A percentile compares a stretch with the other conserved stretches of the same genome.
Evolutionary conservation across 2,329 filamentous ascomycete genomes (phyloP).

Genomic region (Aspergillus neoniger): DNA sequence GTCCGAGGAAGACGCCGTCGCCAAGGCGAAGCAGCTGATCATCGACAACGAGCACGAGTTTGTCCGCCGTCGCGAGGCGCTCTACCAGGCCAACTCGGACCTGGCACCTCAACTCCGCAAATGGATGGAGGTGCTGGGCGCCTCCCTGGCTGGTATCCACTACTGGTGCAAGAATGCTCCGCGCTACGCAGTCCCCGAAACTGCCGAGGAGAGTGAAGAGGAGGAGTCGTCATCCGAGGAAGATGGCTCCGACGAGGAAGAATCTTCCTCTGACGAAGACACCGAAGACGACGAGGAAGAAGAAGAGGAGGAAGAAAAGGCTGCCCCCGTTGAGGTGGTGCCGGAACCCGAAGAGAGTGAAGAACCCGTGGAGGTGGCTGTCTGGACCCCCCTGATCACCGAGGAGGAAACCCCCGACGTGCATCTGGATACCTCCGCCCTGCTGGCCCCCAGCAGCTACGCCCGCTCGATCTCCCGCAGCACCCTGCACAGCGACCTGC

Average conservation of each 20-base stretch:
- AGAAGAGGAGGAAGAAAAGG: background rate
- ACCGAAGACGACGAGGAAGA: constrained; percentile 6
- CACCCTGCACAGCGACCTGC: constrained; percentile 24
- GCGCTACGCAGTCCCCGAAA: constrained; percentile 9
- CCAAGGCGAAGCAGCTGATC: constrained; percentile 15
- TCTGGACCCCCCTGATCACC: constrained; percentile 8
- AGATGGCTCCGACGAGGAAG: background rate
- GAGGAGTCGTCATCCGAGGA: background rate
- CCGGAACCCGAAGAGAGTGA: constrained; percentile 1
- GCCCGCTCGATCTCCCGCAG: constrained; percentile 31
- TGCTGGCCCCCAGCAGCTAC: constrained; percentile 25
- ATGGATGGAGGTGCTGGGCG: constrained; percentile 18
- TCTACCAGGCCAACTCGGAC: constrained; percentile 13
- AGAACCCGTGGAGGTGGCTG: background rate
- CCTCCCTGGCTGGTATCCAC: constrained; percentile 13
- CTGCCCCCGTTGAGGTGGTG: background rate
- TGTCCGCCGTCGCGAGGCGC: constrained; percentile 9
- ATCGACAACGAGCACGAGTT: constrained; percentile 17
- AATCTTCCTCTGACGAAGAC: background rate
- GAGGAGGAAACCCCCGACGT: constrained; percentile 6
- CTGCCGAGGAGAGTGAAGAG: constrained; percentile 8
- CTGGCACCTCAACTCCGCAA: constrained; percentile 11
- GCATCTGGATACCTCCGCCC: constrained; percentile 8
- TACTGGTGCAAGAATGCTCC: constrained; percentile 17
- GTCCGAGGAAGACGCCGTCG: constrained; percentile 12